Conservation (phyloP, 768 basidiomycete species). For the Panus rudis region DNA sequence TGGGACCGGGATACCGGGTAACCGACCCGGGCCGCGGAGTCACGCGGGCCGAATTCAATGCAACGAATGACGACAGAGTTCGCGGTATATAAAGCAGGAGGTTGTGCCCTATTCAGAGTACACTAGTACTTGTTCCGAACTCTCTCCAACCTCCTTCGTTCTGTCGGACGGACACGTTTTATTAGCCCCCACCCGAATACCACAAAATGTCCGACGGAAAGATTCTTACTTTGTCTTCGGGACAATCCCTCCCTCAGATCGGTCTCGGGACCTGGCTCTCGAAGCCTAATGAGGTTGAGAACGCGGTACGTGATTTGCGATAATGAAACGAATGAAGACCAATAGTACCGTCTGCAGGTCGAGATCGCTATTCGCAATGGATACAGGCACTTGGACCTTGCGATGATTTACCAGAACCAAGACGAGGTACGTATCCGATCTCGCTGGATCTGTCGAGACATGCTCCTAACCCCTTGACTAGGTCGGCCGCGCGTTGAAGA, state of each 20-base stretch:
- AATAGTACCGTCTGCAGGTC: constrained; percentile 39
- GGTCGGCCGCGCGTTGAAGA: constrained; percentile 67
- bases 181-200: too few relatives aligned
- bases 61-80: too few relatives aligned
- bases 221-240: constrained; percentile 35
- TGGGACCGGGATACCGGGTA: too few relatives aligned
- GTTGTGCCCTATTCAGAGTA: too few relatives aligned
- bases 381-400: constrained; percentile 82
- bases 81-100: too few relatives aligned
- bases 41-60: too few relatives aligned
- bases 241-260: constrained; percentile 60
- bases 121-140: too few relatives aligned
- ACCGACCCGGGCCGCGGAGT: too few relatives aligned
- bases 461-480: constrained; percentile 3
- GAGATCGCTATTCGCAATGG: constrained; percentile 68
- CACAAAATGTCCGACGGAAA: constrained; percentile 38
- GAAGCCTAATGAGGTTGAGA: constrained; percentile 67
- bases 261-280: constrained; percentile 83
- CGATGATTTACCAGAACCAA: constrained; percentile 76
- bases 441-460: background rate
- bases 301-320: constrained; percentile 41
- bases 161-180: too few relatives aligned
- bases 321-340: constrained; percentile 8
- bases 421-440: constrained; percentile 39
- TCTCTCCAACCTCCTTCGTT: too few relatives aligned